Percentiles rank a stretch among this genome's conserved stretches.
Conservation (phyloP, 441 rosid genomes). For the Populus hybrid region DNA sequence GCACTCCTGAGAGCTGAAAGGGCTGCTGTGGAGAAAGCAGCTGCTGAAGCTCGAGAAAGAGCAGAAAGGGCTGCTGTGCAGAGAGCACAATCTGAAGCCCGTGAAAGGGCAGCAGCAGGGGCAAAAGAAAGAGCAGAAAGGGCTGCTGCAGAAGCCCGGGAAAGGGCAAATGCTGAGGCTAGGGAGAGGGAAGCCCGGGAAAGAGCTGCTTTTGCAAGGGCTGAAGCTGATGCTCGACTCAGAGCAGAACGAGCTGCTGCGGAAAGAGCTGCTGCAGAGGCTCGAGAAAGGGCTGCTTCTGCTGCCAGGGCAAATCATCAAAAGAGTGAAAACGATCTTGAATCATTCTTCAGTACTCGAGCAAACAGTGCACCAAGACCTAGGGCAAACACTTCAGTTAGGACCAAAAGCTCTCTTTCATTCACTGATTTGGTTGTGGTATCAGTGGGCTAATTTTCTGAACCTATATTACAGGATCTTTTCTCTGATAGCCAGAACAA, state of each 20-base stretch:
- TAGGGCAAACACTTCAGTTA: conserved; percentile 64
- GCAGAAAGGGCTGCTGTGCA: conserved; percentile 88
- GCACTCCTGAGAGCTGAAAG: conserved; percentile 83
- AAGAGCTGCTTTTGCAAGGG: conserved; percentile 37
- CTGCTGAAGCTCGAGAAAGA: conserved; percentile 75
- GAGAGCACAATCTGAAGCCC: conserved; percentile 94
- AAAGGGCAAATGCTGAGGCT: conserved; percentile 53
- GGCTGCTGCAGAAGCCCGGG: conserved; percentile 82
- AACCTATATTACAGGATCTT: conserved; percentile 60
- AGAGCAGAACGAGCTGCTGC: conserved; percentile 58
- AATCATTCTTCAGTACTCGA: conserved; percentile 73
- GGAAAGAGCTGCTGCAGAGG: conserved; percentile 51
- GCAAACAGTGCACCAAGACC: conserved; percentile 89
- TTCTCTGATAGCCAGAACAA: conserved; percentile 59
- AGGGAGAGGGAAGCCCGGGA: conserved; percentile 33
- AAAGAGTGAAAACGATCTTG: conserved; percentile 50
- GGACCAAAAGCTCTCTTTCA: conserved; percentile 25
- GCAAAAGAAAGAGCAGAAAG: conserved; percentile 85
- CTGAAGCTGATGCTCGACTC: conserved; percentile 50
- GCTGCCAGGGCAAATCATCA: conserved; percentile 62
- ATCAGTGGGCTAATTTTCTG: conserved; percentile 17
- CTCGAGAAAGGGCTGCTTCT: conserved; percentile 58
- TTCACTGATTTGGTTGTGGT: conserved; percentile 6
- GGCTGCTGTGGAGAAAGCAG: conserved; percentile 83
- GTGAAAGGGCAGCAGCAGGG: conserved; percentile 76